phyloP scores from a whole-genome alignment of 169 alveolate genomes.

The Plasmodium gonderi region DNA sequence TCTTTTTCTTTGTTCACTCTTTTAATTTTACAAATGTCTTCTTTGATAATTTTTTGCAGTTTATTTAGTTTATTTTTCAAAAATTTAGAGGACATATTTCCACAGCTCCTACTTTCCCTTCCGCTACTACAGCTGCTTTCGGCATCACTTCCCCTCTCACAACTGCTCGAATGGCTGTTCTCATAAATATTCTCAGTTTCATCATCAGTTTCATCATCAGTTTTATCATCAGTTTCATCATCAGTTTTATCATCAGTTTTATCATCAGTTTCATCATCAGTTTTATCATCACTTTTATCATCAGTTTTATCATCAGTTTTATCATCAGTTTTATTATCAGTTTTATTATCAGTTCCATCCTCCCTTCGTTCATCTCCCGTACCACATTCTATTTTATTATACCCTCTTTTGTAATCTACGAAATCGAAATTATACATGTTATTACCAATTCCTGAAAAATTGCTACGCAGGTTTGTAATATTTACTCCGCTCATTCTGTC shows the following conservation, averaged over 20 bases:
- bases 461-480: background rate
- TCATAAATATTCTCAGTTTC: background rate
- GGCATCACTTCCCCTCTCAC: background rate
- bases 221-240: background rate
- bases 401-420: background rate
- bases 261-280: background rate
- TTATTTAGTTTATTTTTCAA: slow-evolving; percentile 26
- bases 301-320: background rate
- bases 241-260: background rate
- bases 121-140: background rate
- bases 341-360: background rate
- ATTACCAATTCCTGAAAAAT: background rate
- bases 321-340: background rate
- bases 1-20: slow-evolving; percentile 42
- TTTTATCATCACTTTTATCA: background rate
- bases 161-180: background rate
- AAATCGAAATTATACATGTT: background rate
- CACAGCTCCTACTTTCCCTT: too few species aligned
- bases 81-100: slow-evolving; percentile 22
- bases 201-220: background rate
- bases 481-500: background rate
- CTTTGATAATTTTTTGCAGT: slow-evolving; percentile 52
- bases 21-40: slow-evolving; percentile 29
- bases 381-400: background rate
- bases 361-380: too few species aligned